A percentile compares a stretch with the other conserved stretches of the same genome.
Conservation (phyloP, 441 rosid species). For the Aquilaria agallochum region DNA sequence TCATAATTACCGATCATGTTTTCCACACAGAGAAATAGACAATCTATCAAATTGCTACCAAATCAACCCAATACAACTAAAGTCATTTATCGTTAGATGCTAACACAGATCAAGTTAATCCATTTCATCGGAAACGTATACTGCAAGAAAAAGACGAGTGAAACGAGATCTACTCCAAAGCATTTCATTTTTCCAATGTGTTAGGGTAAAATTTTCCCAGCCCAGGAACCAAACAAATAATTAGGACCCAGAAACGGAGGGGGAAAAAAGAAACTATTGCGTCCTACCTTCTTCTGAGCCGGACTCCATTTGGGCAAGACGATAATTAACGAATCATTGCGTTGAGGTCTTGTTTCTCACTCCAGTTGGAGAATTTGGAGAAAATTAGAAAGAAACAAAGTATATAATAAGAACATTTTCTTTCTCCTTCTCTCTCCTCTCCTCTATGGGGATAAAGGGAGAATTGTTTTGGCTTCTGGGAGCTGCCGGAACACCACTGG, state of each 20-base stretch:
- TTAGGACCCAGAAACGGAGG: background rate
- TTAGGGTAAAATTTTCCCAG: background rate
- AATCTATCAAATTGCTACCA: background rate
- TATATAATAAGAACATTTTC: no score
- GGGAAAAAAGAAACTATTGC: conserved; percentile 6
- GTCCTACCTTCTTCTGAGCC: conserved; percentile 31
- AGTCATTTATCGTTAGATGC: background rate
- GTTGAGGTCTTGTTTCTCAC: background rate
- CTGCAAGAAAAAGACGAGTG: background rate
- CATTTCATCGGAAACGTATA: background rate
- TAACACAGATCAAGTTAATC: background rate
- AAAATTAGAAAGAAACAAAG: background rate
- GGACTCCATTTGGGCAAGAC: conserved; percentile 26
- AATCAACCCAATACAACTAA: background rate
- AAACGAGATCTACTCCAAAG: background rate
- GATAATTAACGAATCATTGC: conserved; percentile 1
- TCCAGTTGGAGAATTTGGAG: background rate
- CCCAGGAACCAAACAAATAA: background rate
- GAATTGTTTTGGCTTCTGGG: background rate
- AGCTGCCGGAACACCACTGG: conserved; percentile 15
- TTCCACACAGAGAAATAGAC: background rate
- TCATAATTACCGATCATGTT: conserved; percentile 17
- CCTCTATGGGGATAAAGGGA: background rate
- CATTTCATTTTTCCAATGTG: no score
- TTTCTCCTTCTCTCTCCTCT: no score